phyloP scores from a whole-genome alignment of 805 yeast genomes.

The Candida ipomoeae region DNA sequence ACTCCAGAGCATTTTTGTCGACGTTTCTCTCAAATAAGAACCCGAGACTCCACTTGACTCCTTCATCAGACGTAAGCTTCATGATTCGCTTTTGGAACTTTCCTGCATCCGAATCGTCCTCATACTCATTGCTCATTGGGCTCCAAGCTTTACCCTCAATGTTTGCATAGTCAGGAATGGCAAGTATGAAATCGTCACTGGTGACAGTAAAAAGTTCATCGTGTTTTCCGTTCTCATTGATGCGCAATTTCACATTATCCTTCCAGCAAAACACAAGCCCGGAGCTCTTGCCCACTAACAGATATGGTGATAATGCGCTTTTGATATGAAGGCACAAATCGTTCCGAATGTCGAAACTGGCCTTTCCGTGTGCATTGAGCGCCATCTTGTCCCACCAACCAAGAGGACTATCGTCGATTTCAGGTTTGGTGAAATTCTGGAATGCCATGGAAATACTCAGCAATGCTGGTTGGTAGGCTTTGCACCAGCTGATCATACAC shows the following conservation, averaged over 20 bases:
- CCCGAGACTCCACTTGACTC: constrained; percentile 76
- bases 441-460: constrained; percentile 44
- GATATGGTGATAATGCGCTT: constrained; percentile 57
- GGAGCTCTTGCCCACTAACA: constrained; percentile 51
- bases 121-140: constrained; percentile 19
- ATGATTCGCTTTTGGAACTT: constrained; percentile 42
- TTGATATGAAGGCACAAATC: constrained; percentile 63
- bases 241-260: constrained; percentile 45
- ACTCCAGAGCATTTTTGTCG: constrained; percentile 25
- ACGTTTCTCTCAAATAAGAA: constrained; percentile 64
- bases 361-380: constrained; percentile 49
- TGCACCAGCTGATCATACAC: constrained; percentile 59
- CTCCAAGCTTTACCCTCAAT: constrained; percentile 37
- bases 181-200: constrained; percentile 54
- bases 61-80: constrained; percentile 54
- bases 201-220: constrained; percentile 49
- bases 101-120: constrained; percentile 24
- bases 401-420: constrained; percentile 41
- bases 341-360: constrained; percentile 43
- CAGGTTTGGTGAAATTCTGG: constrained; percentile 44
- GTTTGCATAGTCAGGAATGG: constrained; percentile 47
- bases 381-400: constrained; percentile 56
- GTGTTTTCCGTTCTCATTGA: constrained; percentile 49
- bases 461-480: constrained; percentile 57
- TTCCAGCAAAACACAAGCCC: constrained; percentile 68